phyloP scores from a whole-genome alignment of 345 rosid species.

The Pistacia vera region DNA sequence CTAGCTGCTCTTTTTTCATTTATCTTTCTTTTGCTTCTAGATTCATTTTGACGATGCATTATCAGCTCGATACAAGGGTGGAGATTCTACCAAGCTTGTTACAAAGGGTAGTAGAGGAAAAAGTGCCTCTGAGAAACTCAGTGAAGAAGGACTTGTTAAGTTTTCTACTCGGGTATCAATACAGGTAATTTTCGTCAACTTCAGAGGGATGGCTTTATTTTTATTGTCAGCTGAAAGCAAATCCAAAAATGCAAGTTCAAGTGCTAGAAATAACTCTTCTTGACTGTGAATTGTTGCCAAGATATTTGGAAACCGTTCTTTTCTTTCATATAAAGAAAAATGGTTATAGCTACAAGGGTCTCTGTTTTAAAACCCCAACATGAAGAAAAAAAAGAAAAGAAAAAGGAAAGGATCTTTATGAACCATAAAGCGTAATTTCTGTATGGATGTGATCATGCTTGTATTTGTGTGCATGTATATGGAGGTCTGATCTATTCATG shows the following conservation, averaged over 20 bases:
- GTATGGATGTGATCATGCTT: background rate
- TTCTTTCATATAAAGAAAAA: background rate
- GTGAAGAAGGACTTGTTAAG: constrained; percentile 89
- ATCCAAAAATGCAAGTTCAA: constrained; percentile 4
- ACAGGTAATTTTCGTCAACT: constrained; percentile 57
- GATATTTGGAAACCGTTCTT: background rate
- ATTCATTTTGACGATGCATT: constrained; percentile 94
- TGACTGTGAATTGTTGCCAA: background rate
- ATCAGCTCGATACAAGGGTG: constrained; percentile 75
- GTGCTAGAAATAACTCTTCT: background rate
- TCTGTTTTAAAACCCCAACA: too few relatives aligned
- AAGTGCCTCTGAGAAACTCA: constrained; percentile 73
- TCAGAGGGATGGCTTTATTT: background rate
- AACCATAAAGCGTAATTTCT: background rate
- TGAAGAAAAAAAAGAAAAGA: too few relatives aligned
- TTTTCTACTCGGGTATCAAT: constrained; percentile 80
- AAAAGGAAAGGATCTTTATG: too few relatives aligned
- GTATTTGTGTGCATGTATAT: background rate
- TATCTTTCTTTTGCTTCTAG: constrained; percentile 43
- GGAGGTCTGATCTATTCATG: background rate
- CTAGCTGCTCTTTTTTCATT: constrained; percentile 6
- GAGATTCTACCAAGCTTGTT: constrained; percentile 68
- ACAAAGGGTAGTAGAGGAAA: constrained; percentile 77
- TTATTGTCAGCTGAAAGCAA: constrained; percentile 1
- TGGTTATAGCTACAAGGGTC: background rate